phyloP scores from a whole-genome alignment of 345 rosid genomes.

The Salix viminalis region DNA sequence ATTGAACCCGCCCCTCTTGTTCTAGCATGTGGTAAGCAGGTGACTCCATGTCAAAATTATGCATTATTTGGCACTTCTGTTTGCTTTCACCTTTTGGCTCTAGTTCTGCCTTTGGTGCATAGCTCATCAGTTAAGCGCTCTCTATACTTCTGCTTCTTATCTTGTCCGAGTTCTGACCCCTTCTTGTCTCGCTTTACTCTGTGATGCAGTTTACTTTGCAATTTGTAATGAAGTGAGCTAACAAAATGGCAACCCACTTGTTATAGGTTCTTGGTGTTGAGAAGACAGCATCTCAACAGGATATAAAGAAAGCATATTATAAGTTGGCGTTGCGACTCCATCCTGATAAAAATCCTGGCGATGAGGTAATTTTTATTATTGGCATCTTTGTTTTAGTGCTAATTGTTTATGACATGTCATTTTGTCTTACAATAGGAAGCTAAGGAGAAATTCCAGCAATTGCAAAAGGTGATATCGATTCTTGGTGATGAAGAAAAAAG shows the following conservation, averaged over 20 bases:
- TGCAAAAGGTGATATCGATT: constrained; percentile 86
- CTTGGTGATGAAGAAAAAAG: constrained; percentile 89
- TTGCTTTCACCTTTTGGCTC: not conserved
- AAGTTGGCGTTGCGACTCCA: constrained; percentile 82
- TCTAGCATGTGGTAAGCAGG: not conserved
- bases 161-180: not conserved
- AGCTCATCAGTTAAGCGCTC: not conserved
- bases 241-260: not conserved
- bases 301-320: constrained; percentile 84
- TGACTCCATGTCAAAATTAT: not conserved
- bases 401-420: not conserved
- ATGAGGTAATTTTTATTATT: constrained; percentile 45
- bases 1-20: not conserved
- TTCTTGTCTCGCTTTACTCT: not conserved
- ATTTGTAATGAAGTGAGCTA: constrained; percentile 5
- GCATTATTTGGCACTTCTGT: not conserved
- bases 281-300: constrained; percentile 65
- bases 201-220: not conserved
- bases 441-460: constrained; percentile 89
- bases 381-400: not conserved
- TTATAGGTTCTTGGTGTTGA: constrained; percentile 76
- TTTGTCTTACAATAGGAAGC: constrained; percentile 53
- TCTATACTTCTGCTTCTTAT: not conserved
- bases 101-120: not conserved
- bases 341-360: constrained; percentile 89